phyloP scores from a whole-genome alignment of 2,329 filamentous ascomycete species.

The Clarireedia sp. region DNA sequence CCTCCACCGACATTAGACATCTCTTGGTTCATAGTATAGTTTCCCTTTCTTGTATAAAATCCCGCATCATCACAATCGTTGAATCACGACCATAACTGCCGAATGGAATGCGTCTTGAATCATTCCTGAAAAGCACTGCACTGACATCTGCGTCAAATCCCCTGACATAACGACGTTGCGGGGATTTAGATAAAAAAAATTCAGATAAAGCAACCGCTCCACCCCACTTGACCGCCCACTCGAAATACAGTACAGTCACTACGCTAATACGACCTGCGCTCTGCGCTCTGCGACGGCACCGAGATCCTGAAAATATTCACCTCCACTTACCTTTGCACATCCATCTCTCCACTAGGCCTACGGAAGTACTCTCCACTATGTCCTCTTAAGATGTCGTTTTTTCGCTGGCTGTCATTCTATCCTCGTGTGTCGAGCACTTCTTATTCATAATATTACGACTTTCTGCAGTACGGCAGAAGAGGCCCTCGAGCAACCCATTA shows the following conservation, averaged over 20 bases:
- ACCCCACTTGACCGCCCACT: neutral
- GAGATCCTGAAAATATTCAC: neutral
- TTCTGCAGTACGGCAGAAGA: conserved; percentile 5
- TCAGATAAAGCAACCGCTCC: neutral
- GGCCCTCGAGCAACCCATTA: neutral
- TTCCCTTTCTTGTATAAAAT: no score
- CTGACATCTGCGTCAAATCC: neutral
- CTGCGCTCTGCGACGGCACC: neutral
- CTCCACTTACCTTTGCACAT: neutral
- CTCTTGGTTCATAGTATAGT: no score
- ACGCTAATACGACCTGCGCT: neutral
- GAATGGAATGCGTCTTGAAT: neutral
- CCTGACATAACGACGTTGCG: neutral
- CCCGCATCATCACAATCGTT: no score
- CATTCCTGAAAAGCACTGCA: neutral
- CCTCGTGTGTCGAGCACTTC: conserved; percentile 3
- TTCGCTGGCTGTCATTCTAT: neutral
- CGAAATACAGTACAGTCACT: neutral
- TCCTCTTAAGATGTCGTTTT: neutral
- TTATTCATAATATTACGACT: conserved; percentile 5
- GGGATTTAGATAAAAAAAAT: neutral
- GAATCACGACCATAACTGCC: neutral
- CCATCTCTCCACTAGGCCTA: neutral
- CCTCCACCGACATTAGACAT: no score
- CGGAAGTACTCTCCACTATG: neutral